Base-by-base conservation (phyloP, 1,139 yeast species). In the Scheffersomyces lignicola region DNA sequence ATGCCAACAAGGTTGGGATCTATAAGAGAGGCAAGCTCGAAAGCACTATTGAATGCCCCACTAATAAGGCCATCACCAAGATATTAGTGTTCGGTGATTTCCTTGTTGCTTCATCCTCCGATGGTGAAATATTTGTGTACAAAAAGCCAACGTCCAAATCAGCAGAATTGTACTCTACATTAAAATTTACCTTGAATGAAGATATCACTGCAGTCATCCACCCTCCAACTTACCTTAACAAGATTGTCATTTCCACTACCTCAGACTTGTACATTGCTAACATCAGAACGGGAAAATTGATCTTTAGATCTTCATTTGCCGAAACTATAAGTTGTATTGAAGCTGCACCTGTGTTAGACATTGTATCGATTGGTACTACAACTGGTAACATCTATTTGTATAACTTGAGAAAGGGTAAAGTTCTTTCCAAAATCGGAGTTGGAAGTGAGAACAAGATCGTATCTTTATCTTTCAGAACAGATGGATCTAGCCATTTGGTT, bases 181-280 rank as follows among this genome's bases (percentile, higher is more conserved):
- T 88, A 36, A 54, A 52, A 31, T 58, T 66, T 34, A 59, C 67
- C 20, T 60, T 81, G 11, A 81, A 81, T 45, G 96, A 96, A 23
- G 71, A 69, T 2, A 73, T 92, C 20, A 82, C 83, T 9, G 82
- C 81, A 23, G 48, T 89, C 18, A 52, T 78, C 8, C 99, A 94
- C 58, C 84, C 95, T 33, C 89, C 97, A 25, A 92, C 99, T 0
- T 90, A 92, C 55, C 64, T 94, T 54, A 94, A 94, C 67, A 94
- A 94, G 55, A 65, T 94, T 24, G 83, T 85, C 2, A 80, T 92
- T 23, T 90, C 80, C 18, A 77, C 92, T 3, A 78, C 92, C 3
- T 61, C 69, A n/a, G 63, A 78, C 3, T 63, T 79, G 31, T 56
- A 85, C 33, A 65, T 92, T 24, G 76, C 74, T 61, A 92, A 92